Percentiles rank a stretch among this genome's conserved stretches.
These are phyloP conservation scores for Ceratocystis papillata DNA, from an alignment of 2,329 filamentous ascomycete species.

Conservation along the genomic window DNA sequence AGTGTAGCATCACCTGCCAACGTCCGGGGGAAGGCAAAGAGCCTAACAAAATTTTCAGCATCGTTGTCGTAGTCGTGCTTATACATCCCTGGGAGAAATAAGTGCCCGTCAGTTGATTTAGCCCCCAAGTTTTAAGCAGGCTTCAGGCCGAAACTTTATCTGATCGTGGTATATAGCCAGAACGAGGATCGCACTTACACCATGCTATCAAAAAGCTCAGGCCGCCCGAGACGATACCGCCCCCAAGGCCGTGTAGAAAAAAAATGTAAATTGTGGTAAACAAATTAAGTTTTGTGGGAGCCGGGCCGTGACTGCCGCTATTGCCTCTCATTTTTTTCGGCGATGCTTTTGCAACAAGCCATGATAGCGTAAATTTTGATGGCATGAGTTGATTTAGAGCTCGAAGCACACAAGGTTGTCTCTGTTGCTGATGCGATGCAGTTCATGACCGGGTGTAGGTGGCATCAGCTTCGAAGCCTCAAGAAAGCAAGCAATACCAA, in stretches of 20 bases:
- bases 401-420: not conserved
- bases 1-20: slow-evolving; percentile 41
- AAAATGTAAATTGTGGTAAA: slow-evolving; percentile 38
- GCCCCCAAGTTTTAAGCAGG: not conserved
- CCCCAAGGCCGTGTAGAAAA: slow-evolving; percentile 38
- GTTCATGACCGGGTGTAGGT: not conserved
- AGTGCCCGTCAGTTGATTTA: not conserved
- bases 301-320: not conserved
- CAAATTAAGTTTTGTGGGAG: slow-evolving; percentile 35
- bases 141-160: too few relatives aligned
- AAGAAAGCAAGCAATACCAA: not conserved
- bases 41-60: slow-evolving; percentile 30
- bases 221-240: slow-evolving; percentile 38
- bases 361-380: not conserved
- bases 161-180: too few relatives aligned
- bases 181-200: slow-evolving; percentile 30
- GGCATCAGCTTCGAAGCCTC: not conserved
- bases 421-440: not conserved
- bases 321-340: not conserved
- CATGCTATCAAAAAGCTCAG: slow-evolving; percentile 46
- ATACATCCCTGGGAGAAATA: slow-evolving; percentile 37
- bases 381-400: not conserved
- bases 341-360: slow-evolving; percentile 1
- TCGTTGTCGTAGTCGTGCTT: slow-evolving; percentile 32
- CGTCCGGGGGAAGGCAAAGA: slow-evolving; percentile 43